Percentiles rank a stretch among this genome's conserved stretches.
Conservation (phyloP, 192 early-diverging fungal species). For the Backusella sp. region DNA sequence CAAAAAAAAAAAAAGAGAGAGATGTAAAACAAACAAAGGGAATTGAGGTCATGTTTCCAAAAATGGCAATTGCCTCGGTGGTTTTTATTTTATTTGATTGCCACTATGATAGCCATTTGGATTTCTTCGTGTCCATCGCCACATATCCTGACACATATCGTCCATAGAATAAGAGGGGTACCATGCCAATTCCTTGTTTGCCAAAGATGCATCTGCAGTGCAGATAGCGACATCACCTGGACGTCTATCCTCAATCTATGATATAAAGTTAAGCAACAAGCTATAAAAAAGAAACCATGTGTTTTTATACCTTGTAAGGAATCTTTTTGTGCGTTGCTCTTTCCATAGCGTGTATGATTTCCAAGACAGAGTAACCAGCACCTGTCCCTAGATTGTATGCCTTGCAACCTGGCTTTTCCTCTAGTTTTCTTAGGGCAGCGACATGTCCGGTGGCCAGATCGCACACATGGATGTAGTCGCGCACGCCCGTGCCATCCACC, state of each 20-base stretch:
- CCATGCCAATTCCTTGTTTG: slow-evolving; percentile 53
- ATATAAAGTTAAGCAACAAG: neutral
- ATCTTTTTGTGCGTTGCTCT: slow-evolving; percentile 79
- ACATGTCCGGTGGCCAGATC: slow-evolving; percentile 92
- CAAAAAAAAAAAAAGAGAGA: neutral
- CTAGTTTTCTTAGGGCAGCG: slow-evolving; percentile 76
- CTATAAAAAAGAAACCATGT: neutral
- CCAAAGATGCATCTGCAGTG: slow-evolving; percentile 50
- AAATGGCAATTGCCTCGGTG: slow-evolving; percentile 4
- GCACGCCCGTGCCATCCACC: slow-evolving; percentile 85
- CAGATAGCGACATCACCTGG: slow-evolving; percentile 53
- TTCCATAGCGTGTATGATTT: slow-evolving; percentile 85
- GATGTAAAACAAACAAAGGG: neutral
- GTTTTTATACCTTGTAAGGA: slow-evolving; percentile 57
- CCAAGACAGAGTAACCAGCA: slow-evolving; percentile 87
- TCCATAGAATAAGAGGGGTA: slow-evolving; percentile 45
- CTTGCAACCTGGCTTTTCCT: slow-evolving; percentile 55
- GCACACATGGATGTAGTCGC: slow-evolving; percentile 96
- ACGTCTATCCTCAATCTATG: slow-evolving; percentile 38
- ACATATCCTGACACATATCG: slow-evolving; percentile 60
- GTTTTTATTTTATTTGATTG: neutral
- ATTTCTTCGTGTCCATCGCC: slow-evolving; percentile 55
- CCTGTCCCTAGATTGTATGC: slow-evolving; percentile 94
- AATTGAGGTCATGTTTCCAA: slow-evolving; percentile 3
- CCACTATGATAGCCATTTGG: slow-evolving; percentile 46